Evolutionary conservation across 2,329 filamentous ascomycete species (phyloP), one percentile per base, ranked within the genome.

Genomic region (Exophiala bonariae): DNA sequence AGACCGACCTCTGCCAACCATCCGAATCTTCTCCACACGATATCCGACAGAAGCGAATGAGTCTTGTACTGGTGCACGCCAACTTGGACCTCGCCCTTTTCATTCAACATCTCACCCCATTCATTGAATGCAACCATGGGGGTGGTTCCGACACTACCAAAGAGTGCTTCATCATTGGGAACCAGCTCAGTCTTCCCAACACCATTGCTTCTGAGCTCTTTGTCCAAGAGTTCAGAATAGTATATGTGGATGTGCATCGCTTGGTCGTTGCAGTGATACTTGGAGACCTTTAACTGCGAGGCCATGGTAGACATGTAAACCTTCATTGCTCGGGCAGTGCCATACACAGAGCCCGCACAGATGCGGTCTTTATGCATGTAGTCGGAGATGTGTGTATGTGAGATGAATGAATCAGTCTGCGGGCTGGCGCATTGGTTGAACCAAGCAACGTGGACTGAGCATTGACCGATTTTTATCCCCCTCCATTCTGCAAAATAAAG

Each of bases 201-300:
- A 14, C 45, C 33, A 2, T 22, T 31, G 14, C 13, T 20, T 26
- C 19, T 2, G 3, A 48, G 33, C 16, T 19, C 17, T 9, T 13
- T 28, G 20, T 37, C 39, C 16, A 48, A 26, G 9, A 43, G 31
- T 6, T 16, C 17, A n/a, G 45, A 48, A 28, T 48, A 48, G 45
- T 37, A 48, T 10, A 48, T 28, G 23, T 48, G 45, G 22, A 43
- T 48, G 20, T 48, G 45, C 45, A 43, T 48, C n/a, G 45, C 45
- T 17, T 43, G 45, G 39, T 43, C 39, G 23, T 48, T 48, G 39
- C 39, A 48, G 1, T 11, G 13, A 28, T 38, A 42, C 2, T 31
- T 20, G 4, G 38, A 42, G 6, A 28, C 16, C 13, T 36, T 2
- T 2, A 48, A 39, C 16, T 48, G 38, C 10, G 10, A 20, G 4